Conservation (phyloP, 2,329 filamentous ascomycete species). For the Alternaria consortialis region DNA sequence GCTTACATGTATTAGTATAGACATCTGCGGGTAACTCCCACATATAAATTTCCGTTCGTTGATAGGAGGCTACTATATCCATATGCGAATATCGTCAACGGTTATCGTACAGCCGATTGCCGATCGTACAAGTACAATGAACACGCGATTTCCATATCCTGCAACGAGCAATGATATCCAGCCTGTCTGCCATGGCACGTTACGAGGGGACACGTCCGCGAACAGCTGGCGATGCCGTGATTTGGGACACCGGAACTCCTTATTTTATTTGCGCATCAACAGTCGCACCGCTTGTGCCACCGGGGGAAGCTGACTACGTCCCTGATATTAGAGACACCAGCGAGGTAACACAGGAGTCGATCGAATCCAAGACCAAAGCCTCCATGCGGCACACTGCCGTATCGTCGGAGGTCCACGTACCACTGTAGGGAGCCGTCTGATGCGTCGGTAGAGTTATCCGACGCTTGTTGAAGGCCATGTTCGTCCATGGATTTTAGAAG, state of each 20-base stretch:
- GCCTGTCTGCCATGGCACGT: constrained; percentile 12
- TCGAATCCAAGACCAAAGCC: constrained; percentile 93
- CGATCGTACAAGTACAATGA: constrained; percentile 32
- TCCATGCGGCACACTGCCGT: constrained; percentile 90
- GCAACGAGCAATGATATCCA: constrained; percentile 17
- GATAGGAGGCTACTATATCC: not conserved
- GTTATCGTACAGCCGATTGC: constrained; percentile 16
- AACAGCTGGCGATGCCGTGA: constrained; percentile 15
- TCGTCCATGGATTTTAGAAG: constrained; percentile 75
- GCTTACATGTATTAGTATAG: not conserved
- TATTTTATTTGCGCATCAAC: constrained; percentile 41
- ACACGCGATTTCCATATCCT: constrained; percentile 6
- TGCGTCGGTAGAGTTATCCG: constrained; percentile 22
- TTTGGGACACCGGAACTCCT: constrained; percentile 13
- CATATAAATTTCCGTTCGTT: not conserved
- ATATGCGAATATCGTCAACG: not conserved
- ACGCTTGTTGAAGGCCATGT: constrained; percentile 65
- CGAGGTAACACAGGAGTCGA: constrained; percentile 82
- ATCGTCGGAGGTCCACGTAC: constrained; percentile 88
- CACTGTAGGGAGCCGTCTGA: constrained; percentile 67
- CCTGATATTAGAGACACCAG: constrained; percentile 81
- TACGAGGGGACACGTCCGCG: constrained; percentile 9
- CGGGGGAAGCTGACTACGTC: constrained; percentile 89
- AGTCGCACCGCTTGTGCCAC: constrained; percentile 67
- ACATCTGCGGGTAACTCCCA: not conserved